Base-by-base conservation (phyloP, 345 rosid genomes). In the Turnera subulata region DNA sequence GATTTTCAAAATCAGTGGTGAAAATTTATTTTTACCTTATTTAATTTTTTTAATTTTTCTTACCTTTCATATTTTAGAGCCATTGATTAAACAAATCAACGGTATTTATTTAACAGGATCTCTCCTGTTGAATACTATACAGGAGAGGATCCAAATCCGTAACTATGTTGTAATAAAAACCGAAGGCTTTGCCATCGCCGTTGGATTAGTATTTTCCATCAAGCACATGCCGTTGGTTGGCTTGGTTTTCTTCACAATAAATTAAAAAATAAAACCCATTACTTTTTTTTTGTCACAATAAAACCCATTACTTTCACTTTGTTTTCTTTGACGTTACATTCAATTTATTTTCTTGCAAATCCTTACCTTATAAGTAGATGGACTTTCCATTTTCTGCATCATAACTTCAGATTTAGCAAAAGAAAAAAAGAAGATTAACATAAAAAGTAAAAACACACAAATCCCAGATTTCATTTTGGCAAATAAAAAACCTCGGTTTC, bases 381-480 rank as follows among this genome's bases (percentile, higher is more conserved):
- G n/a, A 17, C 10, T 6, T n/a, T 5, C 20, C 37, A 29, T 23
- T 22, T 33, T 58, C 44, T 42, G 11, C 25, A 32, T 42, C 49
- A 21, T 29, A 32, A 18, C 46, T 38, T 65, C 37, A 50, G 20
- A 26, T 56, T 42, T 42, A 8, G 19, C 13, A 17, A 26, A 20
- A 38, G 18, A 18, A 7, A 21, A 25, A 50, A 24, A 11, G 11
- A 4, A 12, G n/a, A 7, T n/a, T 20, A 1, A 6, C 12, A 5
- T 18, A 19, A 13, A 8, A 12, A 23, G 17, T 13, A 7, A 5
- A 24, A 39, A 37, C 15, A 33, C 47, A 46, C 13, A 50, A 49
- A 38, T 40, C 42, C 52, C 56, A 22, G 57, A 42, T 57, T 64
- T 26, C 35, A 59, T 37, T 13, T 29, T 50, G 18, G 22, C 43